These are phyloP conservation scores for Zygosaccharomyces pseudorouxii DNA, from an alignment of 805 yeast genomes.

Conservation along the genomic window DNA sequence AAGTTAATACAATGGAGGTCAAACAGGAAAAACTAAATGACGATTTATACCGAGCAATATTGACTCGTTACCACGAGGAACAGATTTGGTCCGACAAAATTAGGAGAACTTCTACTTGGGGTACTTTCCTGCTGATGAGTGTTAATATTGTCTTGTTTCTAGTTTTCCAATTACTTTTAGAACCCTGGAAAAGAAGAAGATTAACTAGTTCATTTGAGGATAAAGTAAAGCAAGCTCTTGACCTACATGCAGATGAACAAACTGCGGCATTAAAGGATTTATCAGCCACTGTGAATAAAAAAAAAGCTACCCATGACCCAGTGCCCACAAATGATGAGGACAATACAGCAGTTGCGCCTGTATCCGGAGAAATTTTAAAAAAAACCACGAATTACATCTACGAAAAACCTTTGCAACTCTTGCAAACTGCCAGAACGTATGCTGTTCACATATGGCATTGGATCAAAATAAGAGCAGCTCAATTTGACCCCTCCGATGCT, in stretches of 20 bases:
- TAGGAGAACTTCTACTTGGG: slow-evolving; percentile 93
- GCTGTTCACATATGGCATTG: not conserved
- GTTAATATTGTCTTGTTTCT: slow-evolving; percentile 73
- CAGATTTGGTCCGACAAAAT: slow-evolving; percentile 98
- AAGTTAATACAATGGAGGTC: slow-evolving; percentile 51
- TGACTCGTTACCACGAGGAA: slow-evolving; percentile 91
- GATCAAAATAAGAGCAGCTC: slow-evolving; percentile 3
- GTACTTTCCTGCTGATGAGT: slow-evolving; percentile 87
- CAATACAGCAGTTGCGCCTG: not conserved
- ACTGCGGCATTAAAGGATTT: slow-evolving; percentile 27
- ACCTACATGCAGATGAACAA: slow-evolving; percentile 33
- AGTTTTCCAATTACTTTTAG: slow-evolving; percentile 79
- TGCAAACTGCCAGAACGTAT: not conserved
- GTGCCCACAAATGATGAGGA: not conserved
- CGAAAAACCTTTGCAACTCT: not conserved
- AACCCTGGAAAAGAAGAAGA: slow-evolving; percentile 88
- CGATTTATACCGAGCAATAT: slow-evolving; percentile 66
- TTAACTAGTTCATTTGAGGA: slow-evolving; percentile 80
- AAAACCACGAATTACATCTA: not conserved
- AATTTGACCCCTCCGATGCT: slow-evolving; percentile 4
- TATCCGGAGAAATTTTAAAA: not conserved
- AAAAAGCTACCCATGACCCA: slow-evolving; percentile 1
- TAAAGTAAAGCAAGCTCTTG: slow-evolving; percentile 58
- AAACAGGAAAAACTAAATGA: slow-evolving; percentile 66
- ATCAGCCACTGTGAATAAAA: slow-evolving; percentile 12